These are phyloP conservation scores for Ulota crispa DNA, from an alignment of 225 moss, liverwort and hornwort species.

Conservation along the genomic window DNA sequence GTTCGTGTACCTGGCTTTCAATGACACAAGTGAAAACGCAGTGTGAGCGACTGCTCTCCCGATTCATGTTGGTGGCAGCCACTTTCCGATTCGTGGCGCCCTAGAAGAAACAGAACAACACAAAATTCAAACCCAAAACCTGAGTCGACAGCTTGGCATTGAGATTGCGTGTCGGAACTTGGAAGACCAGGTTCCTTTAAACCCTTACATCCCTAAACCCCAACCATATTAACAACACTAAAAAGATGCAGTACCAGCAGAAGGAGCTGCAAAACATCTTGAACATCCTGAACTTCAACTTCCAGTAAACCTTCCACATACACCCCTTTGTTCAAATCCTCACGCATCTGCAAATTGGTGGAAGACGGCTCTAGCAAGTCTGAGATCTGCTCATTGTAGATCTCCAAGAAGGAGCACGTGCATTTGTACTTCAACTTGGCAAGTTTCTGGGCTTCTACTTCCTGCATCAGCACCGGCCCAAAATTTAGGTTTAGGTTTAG, in stretches of 20 bases:
- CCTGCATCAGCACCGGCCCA: constrained; percentile 27
- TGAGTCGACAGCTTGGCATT: not conserved
- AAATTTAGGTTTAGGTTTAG: not conserved
- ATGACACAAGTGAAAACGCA: constrained; percentile 97
- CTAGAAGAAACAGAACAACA: constrained; percentile 3
- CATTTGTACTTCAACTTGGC: constrained; percentile 52
- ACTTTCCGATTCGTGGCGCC: constrained; percentile 91
- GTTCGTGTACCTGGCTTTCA: constrained; percentile 78
- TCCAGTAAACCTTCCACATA: constrained; percentile 91
- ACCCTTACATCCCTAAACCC: not conserved
- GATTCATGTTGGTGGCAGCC: constrained; percentile 95
- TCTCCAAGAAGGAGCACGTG: constrained; percentile 64
- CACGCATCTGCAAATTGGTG: constrained; percentile 74
- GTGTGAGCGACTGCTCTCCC: constrained; percentile 98
- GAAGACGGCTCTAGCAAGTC: constrained; percentile 61
- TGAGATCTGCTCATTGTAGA: constrained; percentile 58
- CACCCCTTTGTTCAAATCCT: constrained; percentile 87
- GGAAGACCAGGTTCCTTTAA: not conserved
- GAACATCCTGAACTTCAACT: constrained; percentile 79
- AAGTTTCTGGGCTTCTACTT: constrained; percentile 53
- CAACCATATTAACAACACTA: not conserved
- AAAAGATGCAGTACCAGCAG: constrained; percentile 50
- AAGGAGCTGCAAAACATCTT: constrained; percentile 87
- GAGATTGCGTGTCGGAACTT: not conserved
- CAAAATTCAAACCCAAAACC: not conserved